A percentile compares a stretch with the other conserved stretches of the same genome.
phyloP scores from a whole-genome alignment of 1,139 yeast genomes.

The Saccharomyces hybrid region DNA sequence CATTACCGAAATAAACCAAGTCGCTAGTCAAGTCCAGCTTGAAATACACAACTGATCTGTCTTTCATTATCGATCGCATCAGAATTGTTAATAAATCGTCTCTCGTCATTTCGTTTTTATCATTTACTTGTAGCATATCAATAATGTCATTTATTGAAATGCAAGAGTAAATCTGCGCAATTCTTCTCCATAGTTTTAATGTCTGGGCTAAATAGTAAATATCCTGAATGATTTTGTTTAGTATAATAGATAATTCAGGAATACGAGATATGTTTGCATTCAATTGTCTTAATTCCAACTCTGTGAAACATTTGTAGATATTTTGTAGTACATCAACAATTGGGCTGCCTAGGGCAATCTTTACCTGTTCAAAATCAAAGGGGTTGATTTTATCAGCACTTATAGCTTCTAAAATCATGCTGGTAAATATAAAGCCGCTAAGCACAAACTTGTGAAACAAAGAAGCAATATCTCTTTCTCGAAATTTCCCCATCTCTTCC shows the following conservation, averaged over 20 bases:
- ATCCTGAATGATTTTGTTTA: constrained; percentile 11
- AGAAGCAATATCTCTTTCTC: constrained; percentile 5
- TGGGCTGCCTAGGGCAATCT: constrained; percentile 12
- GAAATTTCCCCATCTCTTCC: constrained; percentile 23
- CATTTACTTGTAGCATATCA: constrained; percentile 11
- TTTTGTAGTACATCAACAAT: constrained; percentile 11
- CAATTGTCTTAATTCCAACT: constrained; percentile 11
- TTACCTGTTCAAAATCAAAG: constrained; percentile 26
- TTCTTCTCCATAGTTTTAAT: constrained; percentile 20
- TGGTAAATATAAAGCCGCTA: constrained; percentile 20
- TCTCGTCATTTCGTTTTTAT: constrained; percentile 10
- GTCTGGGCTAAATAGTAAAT: constrained; percentile 16
- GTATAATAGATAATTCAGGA: constrained; percentile 4
- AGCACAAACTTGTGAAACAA: constrained; percentile 16
- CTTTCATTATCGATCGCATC: constrained; percentile 25
- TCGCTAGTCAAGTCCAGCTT: constrained; percentile 25
- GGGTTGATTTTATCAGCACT: constrained; percentile 18
- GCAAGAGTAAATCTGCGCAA: constrained; percentile 26
- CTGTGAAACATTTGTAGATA: constrained; percentile 14
- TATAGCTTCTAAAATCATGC: constrained; percentile 12
- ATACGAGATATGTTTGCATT: constrained; percentile 12
- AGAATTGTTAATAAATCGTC: constrained; percentile 23
- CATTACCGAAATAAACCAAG: constrained; percentile 24
- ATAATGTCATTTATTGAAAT: constrained; percentile 24
- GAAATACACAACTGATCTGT: constrained; percentile 19